phyloP scores from a whole-genome alignment of 495 filamentous ascomycete genomes.

The Xylaria flabelliformis region DNA sequence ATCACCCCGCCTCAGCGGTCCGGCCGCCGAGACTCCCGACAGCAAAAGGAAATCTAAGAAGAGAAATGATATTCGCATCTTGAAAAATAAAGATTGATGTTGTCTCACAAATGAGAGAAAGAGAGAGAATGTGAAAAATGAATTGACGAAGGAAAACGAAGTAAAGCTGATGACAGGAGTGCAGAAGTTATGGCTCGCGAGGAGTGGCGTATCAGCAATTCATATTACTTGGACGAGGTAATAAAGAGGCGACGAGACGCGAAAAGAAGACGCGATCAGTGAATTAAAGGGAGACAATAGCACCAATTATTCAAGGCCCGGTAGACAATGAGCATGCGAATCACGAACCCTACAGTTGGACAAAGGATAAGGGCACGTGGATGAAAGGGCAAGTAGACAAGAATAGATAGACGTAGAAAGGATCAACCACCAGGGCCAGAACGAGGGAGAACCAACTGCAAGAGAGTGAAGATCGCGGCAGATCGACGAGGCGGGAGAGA shows the following conservation, averaged over 20 bases:
- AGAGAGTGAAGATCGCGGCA: slow-evolving; percentile 32
- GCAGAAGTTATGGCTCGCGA: slow-evolving; percentile 26
- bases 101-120: slow-evolving; percentile 15
- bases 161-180: slow-evolving; percentile 19
- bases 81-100: slow-evolving; percentile 16
- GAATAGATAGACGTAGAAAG: background rate
- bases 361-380: slow-evolving; percentile 31
- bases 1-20: slow-evolving; percentile 38
- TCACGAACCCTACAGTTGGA: slow-evolving; percentile 18
- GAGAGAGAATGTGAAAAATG: background rate
- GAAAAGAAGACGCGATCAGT: slow-evolving; percentile 31
- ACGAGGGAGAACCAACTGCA: slow-evolving; percentile 12
- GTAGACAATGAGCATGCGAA: slow-evolving; percentile 30
- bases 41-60: slow-evolving; percentile 40
- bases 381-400: slow-evolving; percentile 26
- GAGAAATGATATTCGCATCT: slow-evolving; percentile 38
- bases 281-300: slow-evolving; percentile 30
- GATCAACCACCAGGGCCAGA: slow-evolving; percentile 33
- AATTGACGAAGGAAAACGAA: slow-evolving; percentile 23
- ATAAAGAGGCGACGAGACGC: slow-evolving; percentile 34
- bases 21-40: slow-evolving; percentile 41
- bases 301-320: slow-evolving; percentile 17
- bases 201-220: slow-evolving; percentile 30
- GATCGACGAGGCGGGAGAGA: slow-evolving; percentile 21
- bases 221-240: slow-evolving; percentile 34